A percentile compares a stretch with the other conserved stretches of the same genome.
Conservation (phyloP, 495 filamentous ascomycete species). For the Penicillium argentinense region DNA sequence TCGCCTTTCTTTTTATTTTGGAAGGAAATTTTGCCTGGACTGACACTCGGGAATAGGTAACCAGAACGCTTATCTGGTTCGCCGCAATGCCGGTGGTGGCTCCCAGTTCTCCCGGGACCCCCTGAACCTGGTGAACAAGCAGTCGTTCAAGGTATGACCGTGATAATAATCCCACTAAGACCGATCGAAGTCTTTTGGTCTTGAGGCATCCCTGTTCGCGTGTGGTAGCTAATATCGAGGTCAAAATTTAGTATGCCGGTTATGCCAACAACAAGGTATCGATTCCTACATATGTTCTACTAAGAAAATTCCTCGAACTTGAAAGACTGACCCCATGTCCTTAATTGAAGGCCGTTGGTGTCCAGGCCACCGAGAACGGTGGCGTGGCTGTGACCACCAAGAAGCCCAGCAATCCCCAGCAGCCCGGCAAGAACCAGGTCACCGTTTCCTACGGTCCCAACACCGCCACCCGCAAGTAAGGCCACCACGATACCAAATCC, state of each 20-base stretch:
- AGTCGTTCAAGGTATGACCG: conserved; percentile 84
- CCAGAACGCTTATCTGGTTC: conserved; percentile 84
- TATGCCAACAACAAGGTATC: conserved; percentile 91
- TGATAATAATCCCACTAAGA: too few relatives aligned
- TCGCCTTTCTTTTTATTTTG: neutral
- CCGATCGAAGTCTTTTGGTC: too few relatives aligned
- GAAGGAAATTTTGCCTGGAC: conserved; percentile 2
- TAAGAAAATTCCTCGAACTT: neutral
- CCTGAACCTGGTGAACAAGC: conserved; percentile 85
- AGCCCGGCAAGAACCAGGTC: conserved; percentile 63
- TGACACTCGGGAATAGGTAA: conserved; percentile 54
- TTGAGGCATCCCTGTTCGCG: too few relatives aligned
- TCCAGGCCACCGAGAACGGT: conserved; percentile 65
- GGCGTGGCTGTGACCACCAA: conserved; percentile 78
- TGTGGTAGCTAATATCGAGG: too few relatives aligned
- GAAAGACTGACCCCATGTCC: conserved; percentile 8
- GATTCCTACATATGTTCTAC: too few relatives aligned
- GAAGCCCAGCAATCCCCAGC: conserved; percentile 66
- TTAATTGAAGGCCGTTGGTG: conserved; percentile 69
- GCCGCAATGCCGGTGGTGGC: conserved; percentile 74
- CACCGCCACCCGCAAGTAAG: conserved; percentile 77
- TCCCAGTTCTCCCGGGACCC: conserved; percentile 90
- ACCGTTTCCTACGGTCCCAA: conserved; percentile 65
- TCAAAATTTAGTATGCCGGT: conserved; percentile 72
- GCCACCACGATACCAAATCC: conserved; percentile 4